phyloP scores from a whole-genome alignment of 768 basidiomycete genomes.

The Termitomyces sp. region DNA sequence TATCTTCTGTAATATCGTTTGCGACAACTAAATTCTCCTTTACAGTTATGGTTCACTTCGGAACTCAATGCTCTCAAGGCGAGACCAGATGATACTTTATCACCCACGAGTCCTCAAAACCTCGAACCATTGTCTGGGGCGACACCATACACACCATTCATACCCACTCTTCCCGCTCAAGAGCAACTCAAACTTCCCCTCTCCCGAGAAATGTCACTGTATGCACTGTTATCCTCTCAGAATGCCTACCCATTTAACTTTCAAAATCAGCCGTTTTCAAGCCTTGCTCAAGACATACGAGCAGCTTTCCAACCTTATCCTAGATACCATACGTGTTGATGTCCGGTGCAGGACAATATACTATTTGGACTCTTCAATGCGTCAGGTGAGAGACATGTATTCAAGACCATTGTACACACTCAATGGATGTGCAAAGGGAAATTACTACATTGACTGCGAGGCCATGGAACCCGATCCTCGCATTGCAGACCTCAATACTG shows the following conservation, averaged over 20 bases:
- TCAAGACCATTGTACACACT: conserved; percentile 6
- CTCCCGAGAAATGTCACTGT: conserved; percentile 89
- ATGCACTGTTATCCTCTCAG: conserved; percentile 25
- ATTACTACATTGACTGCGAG: conserved; percentile 79
- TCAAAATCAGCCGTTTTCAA: conserved; percentile 72
- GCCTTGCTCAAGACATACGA: conserved; percentile 88
- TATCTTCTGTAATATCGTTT: background rate
- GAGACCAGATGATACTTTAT: conserved; percentile 49
- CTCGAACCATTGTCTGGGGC: conserved; percentile 50
- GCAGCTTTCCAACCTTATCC: conserved; percentile 81
- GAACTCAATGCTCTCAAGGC: conserved; percentile 69
- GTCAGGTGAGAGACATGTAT: conserved; percentile 47
- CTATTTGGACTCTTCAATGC: conserved; percentile 77
- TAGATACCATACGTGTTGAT: conserved; percentile 86
- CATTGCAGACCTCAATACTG: conserved; percentile 79
- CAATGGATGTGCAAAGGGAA: conserved; percentile 51
- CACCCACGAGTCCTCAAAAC: conserved; percentile 47
- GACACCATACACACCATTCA: conserved; percentile 43
- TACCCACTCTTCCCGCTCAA: conserved; percentile 37
- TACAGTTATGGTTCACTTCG: conserved; percentile 80
- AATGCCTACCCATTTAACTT: background rate
- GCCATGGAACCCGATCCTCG: conserved; percentile 90
- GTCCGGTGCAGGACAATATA: conserved; percentile 81
- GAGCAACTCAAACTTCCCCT: conserved; percentile 69
- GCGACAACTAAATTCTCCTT: background rate